Percentiles rank a stretch among this genome's conserved stretches.
Conservation (phyloP, 768 basidiomycete genomes). For the Asterophora parasitica region DNA sequence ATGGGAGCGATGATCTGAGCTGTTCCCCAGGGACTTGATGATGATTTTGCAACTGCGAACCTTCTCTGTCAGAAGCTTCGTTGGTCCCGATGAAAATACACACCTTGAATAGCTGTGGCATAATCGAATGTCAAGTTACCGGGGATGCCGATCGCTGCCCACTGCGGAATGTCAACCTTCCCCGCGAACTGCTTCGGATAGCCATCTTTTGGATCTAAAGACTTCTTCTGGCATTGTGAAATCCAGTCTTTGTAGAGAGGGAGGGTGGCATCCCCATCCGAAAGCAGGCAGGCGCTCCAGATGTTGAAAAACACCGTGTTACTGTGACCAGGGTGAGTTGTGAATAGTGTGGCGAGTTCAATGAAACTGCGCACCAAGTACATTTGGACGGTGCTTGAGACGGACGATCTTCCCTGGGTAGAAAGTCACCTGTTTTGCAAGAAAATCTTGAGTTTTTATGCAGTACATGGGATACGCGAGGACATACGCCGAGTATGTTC, state of each 20-base stretch:
- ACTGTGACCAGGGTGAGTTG: slow-evolving; percentile 1
- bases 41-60: neutral
- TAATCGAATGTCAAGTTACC: slow-evolving; percentile 5
- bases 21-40: neutral
- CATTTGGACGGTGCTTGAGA: slow-evolving; percentile 10
- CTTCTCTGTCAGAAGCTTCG: neutral
- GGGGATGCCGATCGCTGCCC: slow-evolving; percentile 2
- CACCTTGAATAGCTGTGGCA: slow-evolving; percentile 8
- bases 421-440: no score
- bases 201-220: slow-evolving; percentile 10
- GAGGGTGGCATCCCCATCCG: slow-evolving; percentile 2
- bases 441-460: no score
- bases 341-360: neutral
- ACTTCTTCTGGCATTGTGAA: slow-evolving; percentile 7
- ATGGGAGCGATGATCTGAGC: slow-evolving; percentile 11
- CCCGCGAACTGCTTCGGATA: slow-evolving; percentile 3
- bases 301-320: neutral
- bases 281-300: slow-evolving; percentile 2
- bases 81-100: neutral
- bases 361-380: slow-evolving; percentile 16
- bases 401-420: no score
- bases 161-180: slow-evolving; percentile 5
- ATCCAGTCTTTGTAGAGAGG: slow-evolving; percentile 10
- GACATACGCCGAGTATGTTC: slow-evolving; percentile 4
- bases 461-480: neutral